These are phyloP conservation scores for Castanopsis chinensis DNA, from an alignment of 306 rosid species.

Conservation along the genomic window DNA sequence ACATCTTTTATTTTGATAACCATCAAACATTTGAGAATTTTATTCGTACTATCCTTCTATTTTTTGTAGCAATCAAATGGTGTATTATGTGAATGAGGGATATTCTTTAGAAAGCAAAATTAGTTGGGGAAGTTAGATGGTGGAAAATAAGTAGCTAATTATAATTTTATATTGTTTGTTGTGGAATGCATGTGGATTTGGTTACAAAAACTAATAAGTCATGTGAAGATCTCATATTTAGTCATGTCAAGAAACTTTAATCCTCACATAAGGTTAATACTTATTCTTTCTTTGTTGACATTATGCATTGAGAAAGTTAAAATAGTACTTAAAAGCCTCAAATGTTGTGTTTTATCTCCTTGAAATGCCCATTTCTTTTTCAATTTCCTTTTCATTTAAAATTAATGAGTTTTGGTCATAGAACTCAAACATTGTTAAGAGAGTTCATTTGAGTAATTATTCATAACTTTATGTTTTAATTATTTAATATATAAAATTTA, in stretches of 20 bases:
- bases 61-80: background rate
- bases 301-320: constrained; percentile 7
- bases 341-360: background rate
- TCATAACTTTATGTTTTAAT: no score
- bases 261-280: constrained; percentile 78
- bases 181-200: constrained; percentile 77
- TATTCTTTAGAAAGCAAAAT: background rate
- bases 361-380: background rate
- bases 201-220: constrained; percentile 97
- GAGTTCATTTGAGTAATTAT: no score
- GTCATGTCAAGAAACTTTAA: constrained; percentile 66
- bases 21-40: background rate
- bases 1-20: background rate
- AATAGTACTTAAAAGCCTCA: background rate
- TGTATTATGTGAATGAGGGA: background rate
- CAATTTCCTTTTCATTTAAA: no score
- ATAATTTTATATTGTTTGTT: background rate
- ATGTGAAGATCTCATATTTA: constrained; percentile 83
- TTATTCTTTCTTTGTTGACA: constrained; percentile 3
- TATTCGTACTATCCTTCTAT: background rate
- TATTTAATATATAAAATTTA: no score
- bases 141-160: background rate
- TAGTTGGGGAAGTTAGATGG: background rate
- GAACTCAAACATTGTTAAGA: no score
- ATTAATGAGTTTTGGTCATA: no score